A percentile compares a stretch with the other conserved stretches of the same genome.
These are phyloP conservation scores for Lactarius sanguifluus DNA, from an alignment of 768 basidiomycete genomes.

Conservation along the genomic window DNA sequence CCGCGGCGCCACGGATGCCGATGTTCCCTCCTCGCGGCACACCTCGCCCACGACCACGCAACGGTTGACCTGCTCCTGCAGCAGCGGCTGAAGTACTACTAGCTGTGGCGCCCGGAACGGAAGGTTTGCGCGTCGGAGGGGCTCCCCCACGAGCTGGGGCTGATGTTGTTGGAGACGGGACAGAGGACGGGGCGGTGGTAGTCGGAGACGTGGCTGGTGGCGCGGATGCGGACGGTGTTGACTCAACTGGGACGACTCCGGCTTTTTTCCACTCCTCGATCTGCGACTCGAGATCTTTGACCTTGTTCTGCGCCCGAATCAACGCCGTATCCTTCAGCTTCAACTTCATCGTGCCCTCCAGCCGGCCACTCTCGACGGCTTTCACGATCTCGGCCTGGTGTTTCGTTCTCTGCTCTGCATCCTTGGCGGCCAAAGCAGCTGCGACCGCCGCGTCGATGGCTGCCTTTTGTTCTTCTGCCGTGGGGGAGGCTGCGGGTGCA, in stretches of 20 bases:
- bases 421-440: conserved; percentile 50
- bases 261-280: conserved; percentile 56
- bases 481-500: conserved; percentile 29
- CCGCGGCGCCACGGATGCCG: conserved; percentile 27
- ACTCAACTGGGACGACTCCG: conserved; percentile 41
- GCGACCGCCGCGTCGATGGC: conserved; percentile 51
- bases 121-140: conserved; percentile 10
- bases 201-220: conserved; percentile 23
- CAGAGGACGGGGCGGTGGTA: conserved; percentile 30
- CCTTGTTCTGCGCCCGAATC: conserved; percentile 54
- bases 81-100: background rate
- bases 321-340: conserved; percentile 74
- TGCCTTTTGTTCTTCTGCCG: conserved; percentile 40
- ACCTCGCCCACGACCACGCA: conserved; percentile 29
- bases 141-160: conserved; percentile 25
- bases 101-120: background rate
- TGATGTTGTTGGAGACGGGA: conserved; percentile 33
- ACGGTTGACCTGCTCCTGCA: conserved; percentile 10
- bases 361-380: conserved; percentile 68
- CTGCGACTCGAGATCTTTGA: conserved; percentile 69
- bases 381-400: conserved; percentile 58
- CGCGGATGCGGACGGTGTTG: conserved; percentile 9
- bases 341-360: conserved; percentile 58
- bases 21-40: conserved; percentile 12
- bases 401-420: conserved; percentile 46